Evolutionary conservation across 768 basidiomycete genomes (phyloP), one percentile per base, ranked within the genome.

Genomic region (Suillus tomentosus): DNA sequence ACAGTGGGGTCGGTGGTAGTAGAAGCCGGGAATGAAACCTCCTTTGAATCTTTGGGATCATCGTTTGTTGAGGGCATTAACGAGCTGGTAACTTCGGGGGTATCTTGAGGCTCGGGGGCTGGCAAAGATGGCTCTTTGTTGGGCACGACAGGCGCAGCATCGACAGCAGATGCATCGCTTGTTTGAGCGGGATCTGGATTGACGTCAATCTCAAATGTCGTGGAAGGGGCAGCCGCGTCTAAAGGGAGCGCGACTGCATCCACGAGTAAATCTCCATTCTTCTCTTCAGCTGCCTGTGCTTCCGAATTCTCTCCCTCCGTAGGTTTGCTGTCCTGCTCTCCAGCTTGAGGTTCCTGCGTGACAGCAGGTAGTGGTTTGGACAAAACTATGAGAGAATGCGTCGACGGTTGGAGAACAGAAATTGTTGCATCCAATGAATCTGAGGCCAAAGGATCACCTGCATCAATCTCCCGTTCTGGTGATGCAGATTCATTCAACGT

Each of bases 401-500:
- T 73, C 27, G 71, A 69, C 13, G 69, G 64, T 39, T 60, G 53
- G 27, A 57, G 55, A 34, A 55, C 24, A 40, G 56, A 40, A 17
- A 17, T 27, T 17, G 22, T 40, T 15, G 40, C 56, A 34, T 47
- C 57, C 9, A 47, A 64, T 66, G 65, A n/a, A 48, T 48, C 61
- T 7, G 27, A 24, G 48, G 22, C 15, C 59, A 27, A 57, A 31
- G 34, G 34, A 36, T 36, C 53, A 6, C 53, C 6, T n/a, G 31
- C 31, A n/a, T 58, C 57, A 27, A 24, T 61, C 24, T 27, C 55
- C 56, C 19, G 27, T n/a, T 57, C 56, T 1, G 43, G 55, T 19
- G 67, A 66, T 3, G 57, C 42, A 57, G 72, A 62, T 34, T 64
- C 65, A 40, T 68, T 62, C 3, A 75, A 75, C 67, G 74, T 77